phyloP scores from a whole-genome alignment of 2,329 filamentous ascomycete species.

The Trichoderma sp. region DNA sequence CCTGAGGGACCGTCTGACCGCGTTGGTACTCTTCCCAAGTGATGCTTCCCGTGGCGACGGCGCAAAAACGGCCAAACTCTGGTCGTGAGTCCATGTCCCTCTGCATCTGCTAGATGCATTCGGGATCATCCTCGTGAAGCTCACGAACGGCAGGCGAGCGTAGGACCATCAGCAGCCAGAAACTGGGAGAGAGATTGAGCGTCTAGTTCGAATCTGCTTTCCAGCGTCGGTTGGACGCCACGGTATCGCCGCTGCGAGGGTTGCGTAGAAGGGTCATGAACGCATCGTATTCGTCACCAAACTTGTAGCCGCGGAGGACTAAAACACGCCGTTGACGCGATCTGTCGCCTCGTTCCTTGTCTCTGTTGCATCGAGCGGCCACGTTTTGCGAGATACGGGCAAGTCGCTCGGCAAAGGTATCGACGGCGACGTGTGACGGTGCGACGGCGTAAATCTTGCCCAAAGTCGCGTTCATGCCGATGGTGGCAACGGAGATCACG shows the following conservation, averaged over 20 bases:
- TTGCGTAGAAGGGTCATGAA: background rate
- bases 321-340: background rate
- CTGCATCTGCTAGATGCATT: background rate
- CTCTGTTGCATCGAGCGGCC: no score
- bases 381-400: no score
- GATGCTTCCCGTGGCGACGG: background rate
- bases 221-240: background rate
- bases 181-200: background rate
- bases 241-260: background rate
- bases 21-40: background rate
- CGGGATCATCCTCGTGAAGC: background rate
- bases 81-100: background rate
- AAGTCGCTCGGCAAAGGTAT: no score
- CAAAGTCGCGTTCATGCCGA: no score
- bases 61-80: background rate
- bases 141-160: background rate
- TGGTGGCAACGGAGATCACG: no score
- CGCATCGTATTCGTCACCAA: background rate
- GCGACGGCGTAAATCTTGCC: no score
- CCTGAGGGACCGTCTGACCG: accelerated
- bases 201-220: background rate
- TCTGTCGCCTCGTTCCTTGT: no score
- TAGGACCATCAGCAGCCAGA: background rate
- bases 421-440: no score
- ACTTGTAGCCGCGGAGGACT: background rate